These are phyloP conservation scores for Populus trichocarpa DNA, from an alignment of 441 rosid genomes.

Conservation along the genomic window DNA sequence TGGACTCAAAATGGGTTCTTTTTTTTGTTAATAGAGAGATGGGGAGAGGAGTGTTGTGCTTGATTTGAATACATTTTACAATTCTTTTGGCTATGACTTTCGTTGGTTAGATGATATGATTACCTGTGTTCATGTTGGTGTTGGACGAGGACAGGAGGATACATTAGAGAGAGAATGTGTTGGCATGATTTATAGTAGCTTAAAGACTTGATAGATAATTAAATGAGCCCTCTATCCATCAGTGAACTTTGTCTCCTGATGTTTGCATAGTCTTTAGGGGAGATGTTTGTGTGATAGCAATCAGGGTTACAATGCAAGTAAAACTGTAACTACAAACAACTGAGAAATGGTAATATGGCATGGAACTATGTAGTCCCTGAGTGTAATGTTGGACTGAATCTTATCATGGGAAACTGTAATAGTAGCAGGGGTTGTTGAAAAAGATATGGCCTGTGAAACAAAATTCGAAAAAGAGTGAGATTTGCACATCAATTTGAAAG, in stretches of 20 bases:
- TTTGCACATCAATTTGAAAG: background rate
- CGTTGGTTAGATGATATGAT: background rate
- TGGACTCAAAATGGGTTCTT: background rate
- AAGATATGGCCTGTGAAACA: background rate
- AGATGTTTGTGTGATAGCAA: background rate
- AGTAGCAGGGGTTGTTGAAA: background rate
- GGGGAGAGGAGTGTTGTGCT: background rate
- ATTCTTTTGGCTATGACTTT: background rate
- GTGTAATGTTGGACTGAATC: background rate
- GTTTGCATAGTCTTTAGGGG: background rate
- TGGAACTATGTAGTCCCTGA: background rate
- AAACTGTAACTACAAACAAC: background rate
- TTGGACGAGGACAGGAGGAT: background rate
- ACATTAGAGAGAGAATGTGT: background rate
- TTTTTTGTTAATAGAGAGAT: background rate
- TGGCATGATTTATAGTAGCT: background rate
- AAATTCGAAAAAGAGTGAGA: background rate
- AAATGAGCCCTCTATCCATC: background rate
- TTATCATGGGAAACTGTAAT: no score
- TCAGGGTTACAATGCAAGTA: background rate
- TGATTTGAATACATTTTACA: no score
- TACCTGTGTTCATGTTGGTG: background rate
- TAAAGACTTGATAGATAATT: background rate
- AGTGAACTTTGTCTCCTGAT: background rate
- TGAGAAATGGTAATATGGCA: background rate